These are phyloP conservation scores for Colletotrichum magnum DNA, from an alignment of 2,329 filamentous ascomycete genomes.

Conservation along the genomic window DNA sequence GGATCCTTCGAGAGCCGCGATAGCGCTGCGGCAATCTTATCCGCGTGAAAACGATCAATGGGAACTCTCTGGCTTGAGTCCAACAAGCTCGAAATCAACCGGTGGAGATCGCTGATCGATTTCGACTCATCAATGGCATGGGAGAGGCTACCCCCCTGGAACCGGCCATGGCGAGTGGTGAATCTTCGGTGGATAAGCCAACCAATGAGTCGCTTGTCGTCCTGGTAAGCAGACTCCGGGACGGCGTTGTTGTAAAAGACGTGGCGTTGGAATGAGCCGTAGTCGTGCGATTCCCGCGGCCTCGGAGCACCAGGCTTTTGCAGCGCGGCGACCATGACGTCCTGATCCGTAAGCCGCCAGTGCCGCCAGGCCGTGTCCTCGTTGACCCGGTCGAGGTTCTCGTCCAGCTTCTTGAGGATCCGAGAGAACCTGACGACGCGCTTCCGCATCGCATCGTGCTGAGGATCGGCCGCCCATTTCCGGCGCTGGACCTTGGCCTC, in stretches of 20 bases:
- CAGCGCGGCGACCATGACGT: slow-evolving; percentile 59
- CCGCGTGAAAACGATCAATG: neutral
- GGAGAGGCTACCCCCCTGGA: neutral
- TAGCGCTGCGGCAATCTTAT: slow-evolving; percentile 11
- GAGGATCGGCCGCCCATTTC: slow-evolving; percentile 48
- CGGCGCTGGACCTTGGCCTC: slow-evolving; percentile 52
- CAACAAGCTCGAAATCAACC: slow-evolving; percentile 7
- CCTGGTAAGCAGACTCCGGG: slow-evolving; percentile 44
- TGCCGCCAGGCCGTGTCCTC: slow-evolving; percentile 35
- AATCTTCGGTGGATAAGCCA: slow-evolving; percentile 52
- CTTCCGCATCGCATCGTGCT: slow-evolving; percentile 43
- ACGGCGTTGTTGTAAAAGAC: slow-evolving; percentile 48
- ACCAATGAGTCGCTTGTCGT: slow-evolving; percentile 51
- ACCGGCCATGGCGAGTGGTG: neutral
- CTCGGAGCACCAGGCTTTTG: slow-evolving; percentile 15
- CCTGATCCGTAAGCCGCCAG: slow-evolving; percentile 59
- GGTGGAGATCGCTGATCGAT: neutral
- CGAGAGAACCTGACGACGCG: slow-evolving; percentile 50
- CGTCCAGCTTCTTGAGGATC: slow-evolving; percentile 40
- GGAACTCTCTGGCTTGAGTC: neutral
- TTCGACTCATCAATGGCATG: slow-evolving; percentile 1
- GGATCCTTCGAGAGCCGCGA: neutral
- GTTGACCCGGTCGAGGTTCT: slow-evolving; percentile 33
- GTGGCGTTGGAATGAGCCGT: slow-evolving; percentile 6
- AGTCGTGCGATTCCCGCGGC: neutral